Evolutionary conservation across 768 basidiomycete species (phyloP), one percentile per base, ranked within the genome.

Genomic region (Leccinellum albellum): DNA sequence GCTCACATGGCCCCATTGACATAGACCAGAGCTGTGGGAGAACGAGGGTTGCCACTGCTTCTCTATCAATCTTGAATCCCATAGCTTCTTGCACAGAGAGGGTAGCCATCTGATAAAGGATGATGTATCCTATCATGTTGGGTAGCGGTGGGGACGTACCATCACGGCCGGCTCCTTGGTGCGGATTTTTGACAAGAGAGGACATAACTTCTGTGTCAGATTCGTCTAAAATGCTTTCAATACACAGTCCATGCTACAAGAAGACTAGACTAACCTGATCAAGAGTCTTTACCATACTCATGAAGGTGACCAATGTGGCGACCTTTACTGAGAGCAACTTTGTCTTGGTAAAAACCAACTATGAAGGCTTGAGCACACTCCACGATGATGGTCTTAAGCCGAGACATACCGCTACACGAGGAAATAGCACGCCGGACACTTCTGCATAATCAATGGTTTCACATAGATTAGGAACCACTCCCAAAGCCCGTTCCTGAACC

Each of bases 111-210:
- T 92, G 60, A 60, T 40, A 51, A 24, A 56, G 42, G 50, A 54
- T 23, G 31, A 35, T 57, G 6, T 17, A 56, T 58, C 37, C 50
- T 40, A 48, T 35, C 37, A 31, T 17, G 31, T 37, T 44, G 13
- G 4, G 31, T 4, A 12, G 29, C 10, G n/a, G 4, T 47, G 20
- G 13, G 14, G 33, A 53, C 60, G 56, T 64, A 93, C 91, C 83
- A 94, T 97, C 5, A 98, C 96, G 50, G 88, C 85, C 10, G 96
- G 96, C 68, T 98, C 95, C 70, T 94, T 96, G 5, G 96, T 98
- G 35, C 94, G 86, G 60, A 98, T 97, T 70, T 93, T 97, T 0
- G 94, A 89, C 24, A 99, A 79, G 15, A 98, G 73, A 2, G 97
- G 97, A 3, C 98, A 96, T 20, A 99, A 80, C 70, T 97, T 98